Conservation (phyloP, 2,329 filamentous ascomycete species). For the Aureobasidium sp. region DNA sequence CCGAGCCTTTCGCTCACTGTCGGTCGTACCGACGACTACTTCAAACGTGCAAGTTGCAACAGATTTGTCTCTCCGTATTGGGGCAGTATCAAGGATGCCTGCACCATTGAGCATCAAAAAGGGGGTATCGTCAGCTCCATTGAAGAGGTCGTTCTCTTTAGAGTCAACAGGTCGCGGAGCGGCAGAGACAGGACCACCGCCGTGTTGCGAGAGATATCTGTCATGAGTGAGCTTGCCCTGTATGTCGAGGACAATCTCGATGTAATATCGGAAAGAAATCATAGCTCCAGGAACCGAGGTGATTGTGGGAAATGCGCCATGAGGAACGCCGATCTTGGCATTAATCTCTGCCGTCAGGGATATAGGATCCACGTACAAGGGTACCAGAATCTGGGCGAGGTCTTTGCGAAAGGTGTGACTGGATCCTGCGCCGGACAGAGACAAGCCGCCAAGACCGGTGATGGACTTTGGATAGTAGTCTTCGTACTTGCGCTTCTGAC, state of each 20-base stretch:
- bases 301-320: conserved; percentile 88
- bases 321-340: conserved; percentile 75
- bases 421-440: conserved; percentile 75
- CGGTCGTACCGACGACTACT: conserved; percentile 74
- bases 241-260: conserved; percentile 87
- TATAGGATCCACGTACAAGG: conserved; percentile 75
- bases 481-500: conserved; percentile 63
- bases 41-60: conserved; percentile 85
- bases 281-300: conserved; percentile 81
- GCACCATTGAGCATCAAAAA: conserved; percentile 23
- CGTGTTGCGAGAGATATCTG: conserved; percentile 26
- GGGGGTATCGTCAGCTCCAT: conserved; percentile 9
- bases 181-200: neutral
- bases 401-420: conserved; percentile 95
- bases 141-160: conserved; percentile 2
- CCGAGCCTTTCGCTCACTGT: conserved; percentile 54
- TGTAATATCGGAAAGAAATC: conserved; percentile 89
- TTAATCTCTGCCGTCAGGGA: conserved; percentile 73
- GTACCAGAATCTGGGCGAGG: conserved; percentile 77
- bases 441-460: conserved; percentile 77
- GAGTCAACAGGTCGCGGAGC: neutral
- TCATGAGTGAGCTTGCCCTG: conserved; percentile 77
- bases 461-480: conserved; percentile 82
- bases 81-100: conserved; percentile 78
- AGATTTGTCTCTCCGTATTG: conserved; percentile 77